Conservation (phyloP, 1,284 basidiomycete genomes). For the Boletus putidus region DNA sequence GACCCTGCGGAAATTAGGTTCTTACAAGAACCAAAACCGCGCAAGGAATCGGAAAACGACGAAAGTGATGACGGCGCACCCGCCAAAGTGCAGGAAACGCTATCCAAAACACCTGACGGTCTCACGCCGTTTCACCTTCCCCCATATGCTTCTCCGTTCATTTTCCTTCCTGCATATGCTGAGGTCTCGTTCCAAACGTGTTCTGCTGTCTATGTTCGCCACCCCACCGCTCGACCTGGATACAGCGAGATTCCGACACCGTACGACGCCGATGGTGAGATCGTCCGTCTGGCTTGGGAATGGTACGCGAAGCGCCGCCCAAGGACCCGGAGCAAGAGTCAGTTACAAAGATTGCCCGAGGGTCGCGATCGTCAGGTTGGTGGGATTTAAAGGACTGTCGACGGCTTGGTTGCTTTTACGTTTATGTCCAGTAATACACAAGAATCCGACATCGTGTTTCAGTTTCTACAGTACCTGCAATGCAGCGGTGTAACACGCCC, state of each 20-base stretch:
- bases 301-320: slow-evolving; percentile 81
- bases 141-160: slow-evolving; percentile 83
- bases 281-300: slow-evolving; percentile 87
- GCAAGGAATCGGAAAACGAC: slow-evolving; percentile 21
- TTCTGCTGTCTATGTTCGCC: slow-evolving; percentile 91
- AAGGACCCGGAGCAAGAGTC: slow-evolving; percentile 66
- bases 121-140: slow-evolving; percentile 87
- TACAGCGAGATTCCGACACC: slow-evolving; percentile 94
- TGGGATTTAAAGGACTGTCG: slow-evolving; percentile 14
- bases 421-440: slow-evolving; percentile 1
- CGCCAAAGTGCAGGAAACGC: slow-evolving; percentile 1
- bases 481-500: no score
- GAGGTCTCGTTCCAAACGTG: slow-evolving; percentile 91
- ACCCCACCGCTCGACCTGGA: slow-evolving; percentile 90
- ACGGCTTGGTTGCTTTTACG: neutral
- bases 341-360: slow-evolving; percentile 69
- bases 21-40: slow-evolving; percentile 49
- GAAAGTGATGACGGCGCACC: slow-evolving; percentile 4
- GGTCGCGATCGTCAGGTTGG: slow-evolving; percentile 43
- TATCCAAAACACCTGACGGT: slow-evolving; percentile 15
- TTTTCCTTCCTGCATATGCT: slow-evolving; percentile 96
- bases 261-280: slow-evolving; percentile 89
- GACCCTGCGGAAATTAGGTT: slow-evolving; percentile 82
- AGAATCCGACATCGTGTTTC: neutral
- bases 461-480: neutral